phyloP scores from a whole-genome alignment of 257 asterid genomes.

The Lithospermum erythrorhizon region DNA sequence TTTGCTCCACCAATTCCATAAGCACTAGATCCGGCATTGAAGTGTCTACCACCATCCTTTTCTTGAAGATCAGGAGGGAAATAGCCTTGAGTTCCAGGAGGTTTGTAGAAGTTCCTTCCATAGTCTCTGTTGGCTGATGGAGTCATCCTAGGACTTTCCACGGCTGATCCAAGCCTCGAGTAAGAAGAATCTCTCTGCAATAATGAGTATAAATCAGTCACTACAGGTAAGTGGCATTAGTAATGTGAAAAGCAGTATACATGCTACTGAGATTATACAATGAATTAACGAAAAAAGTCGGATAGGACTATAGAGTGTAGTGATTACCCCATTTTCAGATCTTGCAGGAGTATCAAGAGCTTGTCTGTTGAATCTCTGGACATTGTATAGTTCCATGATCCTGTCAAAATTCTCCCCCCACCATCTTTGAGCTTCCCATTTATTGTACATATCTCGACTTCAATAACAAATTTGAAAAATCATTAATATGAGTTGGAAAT shows the following conservation, averaged over 20 bases:
- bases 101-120: conserved; percentile 36
- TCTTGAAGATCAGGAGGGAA: conserved; percentile 25
- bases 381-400: conserved; percentile 83
- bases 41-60: conserved; percentile 27
- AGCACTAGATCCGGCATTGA: conserved; percentile 36
- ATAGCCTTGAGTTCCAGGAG: conserved; percentile 20
- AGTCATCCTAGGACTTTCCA: conserved; percentile 82
- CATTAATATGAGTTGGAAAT: conserved; percentile 9
- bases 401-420: conserved; percentile 83
- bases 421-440: conserved; percentile 90
- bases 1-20: conserved; percentile 23
- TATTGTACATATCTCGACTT: conserved; percentile 82
- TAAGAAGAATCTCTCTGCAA: conserved; percentile 84
- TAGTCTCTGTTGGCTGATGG: conserved; percentile 59
- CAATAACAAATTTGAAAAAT: conserved; percentile 11
- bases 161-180: conserved; percentile 60
- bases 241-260: neutral
- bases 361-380: conserved; percentile 74
- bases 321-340: conserved; percentile 78
- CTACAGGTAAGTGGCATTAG: neutral
- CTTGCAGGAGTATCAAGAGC: conserved; percentile 66
- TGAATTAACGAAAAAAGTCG: neutral
- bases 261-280: neutral
- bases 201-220: neutral
- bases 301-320: neutral